Evolutionary conservation across 495 filamentous ascomycete species (phyloP), one percentile per base, ranked within the genome.

Genomic region (Penicillium angulare): DNA sequence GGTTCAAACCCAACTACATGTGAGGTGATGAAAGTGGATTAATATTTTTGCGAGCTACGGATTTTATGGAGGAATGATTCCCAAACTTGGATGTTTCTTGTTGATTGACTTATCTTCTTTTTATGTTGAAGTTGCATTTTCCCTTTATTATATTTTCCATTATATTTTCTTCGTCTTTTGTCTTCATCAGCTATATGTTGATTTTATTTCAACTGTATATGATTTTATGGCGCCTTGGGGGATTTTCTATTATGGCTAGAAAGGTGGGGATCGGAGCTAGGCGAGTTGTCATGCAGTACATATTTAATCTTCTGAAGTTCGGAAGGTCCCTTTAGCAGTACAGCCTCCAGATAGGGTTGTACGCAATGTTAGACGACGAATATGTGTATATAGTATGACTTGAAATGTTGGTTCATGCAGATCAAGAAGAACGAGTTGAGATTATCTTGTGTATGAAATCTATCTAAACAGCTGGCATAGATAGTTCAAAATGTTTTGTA

Each of bases 1-100:
- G 73, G n/a, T 57, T 66, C 21, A 75, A 73, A 49, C 73, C 73
- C 31, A 66, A 63, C 43, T 74, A 74, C 38, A 73, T 74, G 69
- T 74, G 58, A 71, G 41, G 7, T 16, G 35, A 15, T 34, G 21
- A 33, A 13, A 13, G 12, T 10, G 9, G 7, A 16, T 15, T n/a
- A 24, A 23, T 8, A 47, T 38, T 4, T 22, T 26, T 23, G 20
- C 18, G n/a, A 24, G 17, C 26, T 13, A 26, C 38, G 38, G 38
- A 23, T 41, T 17, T 41, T 38, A 38, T 38, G 34, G 16, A n/a
- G 13, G 7, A 15, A 38, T 29, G 33, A 40, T 49, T 38, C 46
- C 34, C 46, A 10, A 15, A 17, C 9, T 31, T 40, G 13, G 18
- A 12, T 15, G 41, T 53, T 20, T 23, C 17, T 17, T 46, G 10